Conservation (phyloP, 306 rosid genomes). For the Sechiopsis laciniata region DNA sequence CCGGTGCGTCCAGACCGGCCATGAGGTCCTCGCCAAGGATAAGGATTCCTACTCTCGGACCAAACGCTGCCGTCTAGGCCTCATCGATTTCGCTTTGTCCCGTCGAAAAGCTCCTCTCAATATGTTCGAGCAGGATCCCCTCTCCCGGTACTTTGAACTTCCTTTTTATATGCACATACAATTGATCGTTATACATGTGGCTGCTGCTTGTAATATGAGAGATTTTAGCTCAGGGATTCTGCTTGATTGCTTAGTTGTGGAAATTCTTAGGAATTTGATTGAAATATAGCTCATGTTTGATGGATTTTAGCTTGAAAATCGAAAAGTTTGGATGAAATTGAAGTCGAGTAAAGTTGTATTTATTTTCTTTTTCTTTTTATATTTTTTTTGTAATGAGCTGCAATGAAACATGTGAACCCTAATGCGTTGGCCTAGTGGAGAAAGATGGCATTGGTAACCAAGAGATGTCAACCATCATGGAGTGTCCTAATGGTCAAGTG, state of each 20-base stretch:
- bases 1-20: constrained; percentile 77
- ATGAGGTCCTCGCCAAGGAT: constrained; percentile 64
- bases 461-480: no score
- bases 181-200: no score
- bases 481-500: no score
- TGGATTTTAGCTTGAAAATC: not conserved
- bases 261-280: not conserved
- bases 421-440: no score
- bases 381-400: not conserved
- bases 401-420: not conserved
- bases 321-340: not conserved
- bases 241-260: not conserved
- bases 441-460: no score
- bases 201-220: not conserved
- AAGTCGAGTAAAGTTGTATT: not conserved
- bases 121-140: constrained; percentile 73
- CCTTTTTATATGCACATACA: not conserved
- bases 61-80: constrained; percentile 88
- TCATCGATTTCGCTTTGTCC: constrained; percentile 60
- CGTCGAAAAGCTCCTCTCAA: constrained; percentile 64
- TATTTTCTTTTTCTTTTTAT: not conserved
- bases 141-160: constrained; percentile 51
- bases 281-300: not conserved
- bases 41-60: constrained; percentile 50
- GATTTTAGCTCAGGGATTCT: not conserved